Base-by-base conservation (phyloP, 306 rosid species). In the Canavalia gladiata region DNA sequence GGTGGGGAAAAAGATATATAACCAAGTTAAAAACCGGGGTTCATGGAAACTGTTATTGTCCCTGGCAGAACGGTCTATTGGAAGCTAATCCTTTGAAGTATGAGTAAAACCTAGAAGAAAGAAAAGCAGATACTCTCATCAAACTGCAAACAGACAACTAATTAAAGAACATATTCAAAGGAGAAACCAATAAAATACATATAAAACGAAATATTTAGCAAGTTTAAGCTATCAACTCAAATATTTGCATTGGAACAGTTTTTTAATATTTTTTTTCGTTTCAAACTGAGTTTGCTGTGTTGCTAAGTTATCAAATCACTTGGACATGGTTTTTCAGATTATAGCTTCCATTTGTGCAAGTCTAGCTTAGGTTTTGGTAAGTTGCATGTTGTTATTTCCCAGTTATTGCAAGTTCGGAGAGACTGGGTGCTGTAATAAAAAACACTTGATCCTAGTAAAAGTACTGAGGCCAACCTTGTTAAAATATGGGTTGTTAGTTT, bases 321-420 rank as follows among this genome's bases (percentile, higher is more conserved):
- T 64, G 69, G 35, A 37, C 59, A 13, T 64, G 30, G 25, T 37
- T 64, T 37, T 10, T 30, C 35, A 60, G 69, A 28, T 33, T 75
- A 18, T 56, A 47, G 29, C 50, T 74, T 57, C 69, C 2, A 28
- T 74, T 74, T 41, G 55, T 56, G 67, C 55, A 56, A 28, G 68
- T 28, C 18, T 67, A 39, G 41, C 39, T 62, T 54, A 60, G 41
- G 45, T 34, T 69, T 12, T 69, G 45, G 31, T 12, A 2, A 69
- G 43, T 47, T 69, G 12, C 58, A 49, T 30, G 41, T 46, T 45
- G 8, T 68, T 28, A 68, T 41, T 12, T 30, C 7, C 30, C 6
- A 49, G 31, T 49, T 29, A 10, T 74, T 63, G 51, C 47, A 35
- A 50, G 60, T 18, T 76, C 47, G 7, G 47, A 60, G 7, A 25